A percentile compares a stretch with the other conserved stretches of the same genome.
Conservation (phyloP, 1,139 yeast genomes). For the Trichomonascaceae sp. region DNA sequence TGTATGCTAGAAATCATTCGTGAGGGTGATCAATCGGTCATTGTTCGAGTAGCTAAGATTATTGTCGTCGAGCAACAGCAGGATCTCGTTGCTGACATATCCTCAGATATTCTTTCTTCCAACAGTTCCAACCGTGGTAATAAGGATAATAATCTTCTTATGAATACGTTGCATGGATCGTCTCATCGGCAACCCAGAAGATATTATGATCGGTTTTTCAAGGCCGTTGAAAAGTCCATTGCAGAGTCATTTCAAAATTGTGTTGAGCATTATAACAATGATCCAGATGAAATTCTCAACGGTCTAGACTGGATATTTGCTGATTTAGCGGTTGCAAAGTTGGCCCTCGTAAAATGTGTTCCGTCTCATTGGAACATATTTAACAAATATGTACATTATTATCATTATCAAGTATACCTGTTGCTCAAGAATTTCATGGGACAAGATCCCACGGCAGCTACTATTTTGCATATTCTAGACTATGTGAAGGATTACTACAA, state of each 20-base stretch:
- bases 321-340: constrained; percentile 62
- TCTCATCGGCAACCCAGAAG: constrained; percentile 43
- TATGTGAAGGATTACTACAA: constrained; percentile 66
- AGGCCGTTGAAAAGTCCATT: constrained; percentile 54
- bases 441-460: constrained; percentile 53
- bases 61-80: constrained; percentile 75
- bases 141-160: constrained; percentile 3
- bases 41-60: constrained; percentile 66
- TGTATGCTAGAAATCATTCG: constrained; percentile 65
- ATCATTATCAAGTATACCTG: constrained; percentile 60
- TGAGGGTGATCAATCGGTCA: constrained; percentile 54
- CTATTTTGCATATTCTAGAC: constrained; percentile 47
- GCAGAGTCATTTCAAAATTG: constrained; percentile 64
- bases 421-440: constrained; percentile 59
- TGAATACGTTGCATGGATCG: constrained; percentile 14
- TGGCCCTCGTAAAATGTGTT: constrained; percentile 49
- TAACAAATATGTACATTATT: constrained; percentile 54
- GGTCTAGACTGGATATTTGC: constrained; percentile 80
- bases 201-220: constrained; percentile 60
- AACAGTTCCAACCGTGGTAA: constrained; percentile 1
- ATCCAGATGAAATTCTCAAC: constrained; percentile 53
- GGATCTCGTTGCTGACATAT: constrained; percentile 58
- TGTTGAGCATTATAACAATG: constrained; percentile 47
- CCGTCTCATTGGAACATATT: constrained; percentile 77
- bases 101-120: constrained; percentile 38